A percentile compares a stretch with the other conserved stretches of the same genome.
These are phyloP conservation scores for Scheffersomyces spartinae DNA, from an alignment of 805 yeast genomes.

Conservation along the genomic window DNA sequence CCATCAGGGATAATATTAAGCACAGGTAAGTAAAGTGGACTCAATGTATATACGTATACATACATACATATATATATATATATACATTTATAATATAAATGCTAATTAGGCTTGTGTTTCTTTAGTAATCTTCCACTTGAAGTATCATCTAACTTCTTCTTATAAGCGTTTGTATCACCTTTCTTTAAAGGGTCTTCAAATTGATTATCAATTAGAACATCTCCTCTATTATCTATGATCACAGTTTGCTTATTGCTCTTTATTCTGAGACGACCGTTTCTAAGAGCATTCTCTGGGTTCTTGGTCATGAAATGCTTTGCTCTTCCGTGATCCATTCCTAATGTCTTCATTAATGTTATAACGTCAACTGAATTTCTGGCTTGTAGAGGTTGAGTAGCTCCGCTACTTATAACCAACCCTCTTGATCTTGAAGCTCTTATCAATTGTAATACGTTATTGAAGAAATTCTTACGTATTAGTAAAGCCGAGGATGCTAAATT, in stretches of 20 bases:
- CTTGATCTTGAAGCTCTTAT: conserved; percentile 72
- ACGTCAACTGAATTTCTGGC: conserved; percentile 63
- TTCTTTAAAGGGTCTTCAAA: conserved; percentile 8
- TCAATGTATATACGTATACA: too few relatives aligned
- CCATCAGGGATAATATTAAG: too few relatives aligned
- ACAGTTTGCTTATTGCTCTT: conserved; percentile 72
- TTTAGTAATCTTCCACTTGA: conserved; percentile 15
- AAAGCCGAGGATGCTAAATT: conserved; percentile 13
- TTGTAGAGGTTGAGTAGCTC: conserved; percentile 46
- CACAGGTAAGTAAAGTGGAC: background rate
- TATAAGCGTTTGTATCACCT: conserved; percentile 9
- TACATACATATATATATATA: conserved; percentile 1
- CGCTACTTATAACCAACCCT: conserved; percentile 73
- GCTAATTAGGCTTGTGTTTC: conserved; percentile 7
- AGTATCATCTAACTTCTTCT: conserved; percentile 11
- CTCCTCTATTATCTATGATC: conserved; percentile 35
- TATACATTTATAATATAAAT: conserved; percentile 1
- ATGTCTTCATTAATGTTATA: conserved; percentile 46
- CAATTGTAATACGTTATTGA: conserved; percentile 62
- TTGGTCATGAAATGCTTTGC: conserved; percentile 49
- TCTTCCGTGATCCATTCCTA: conserved; percentile 60
- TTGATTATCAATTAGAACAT: conserved; percentile 16
- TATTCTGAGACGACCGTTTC: conserved; percentile 64
- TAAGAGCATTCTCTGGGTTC: conserved; percentile 51
- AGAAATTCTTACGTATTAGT: conserved; percentile 45